phyloP scores from a whole-genome alignment of 2,329 filamentous ascomycete genomes.

The Remersonia thermophila region DNA sequence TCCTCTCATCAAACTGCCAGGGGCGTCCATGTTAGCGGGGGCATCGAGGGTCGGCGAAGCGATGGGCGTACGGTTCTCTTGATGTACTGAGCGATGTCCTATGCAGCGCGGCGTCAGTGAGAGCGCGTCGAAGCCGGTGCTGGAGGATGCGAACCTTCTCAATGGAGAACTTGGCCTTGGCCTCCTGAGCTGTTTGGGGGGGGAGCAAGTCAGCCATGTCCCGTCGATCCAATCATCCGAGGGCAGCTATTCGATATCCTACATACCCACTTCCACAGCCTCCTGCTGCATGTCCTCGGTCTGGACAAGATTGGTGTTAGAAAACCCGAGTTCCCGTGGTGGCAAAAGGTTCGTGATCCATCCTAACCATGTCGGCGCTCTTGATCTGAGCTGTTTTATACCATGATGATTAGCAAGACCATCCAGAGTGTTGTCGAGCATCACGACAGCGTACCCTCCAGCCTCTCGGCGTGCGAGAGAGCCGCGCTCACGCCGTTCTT shows the following conservation, averaged over 20 bases:
- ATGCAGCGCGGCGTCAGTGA: neutral
- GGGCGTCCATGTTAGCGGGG: constrained; percentile 9
- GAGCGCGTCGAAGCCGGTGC: neutral
- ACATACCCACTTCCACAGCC: constrained; percentile 87
- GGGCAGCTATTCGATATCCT: neutral
- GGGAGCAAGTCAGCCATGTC: constrained; percentile 7
- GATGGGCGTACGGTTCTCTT: constrained; percentile 63
- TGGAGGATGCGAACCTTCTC: constrained; percentile 38
- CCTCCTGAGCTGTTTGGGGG: constrained; percentile 46
- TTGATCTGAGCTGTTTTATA: constrained; percentile 94
- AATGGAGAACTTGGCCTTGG: constrained; percentile 50
- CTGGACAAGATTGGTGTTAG: too few species aligned
- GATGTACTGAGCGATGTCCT: constrained; percentile 94
- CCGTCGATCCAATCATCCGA: too few species aligned
- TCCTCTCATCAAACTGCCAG: constrained; percentile 80
- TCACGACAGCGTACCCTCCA: constrained; percentile 47
- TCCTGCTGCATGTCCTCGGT: constrained; percentile 96
- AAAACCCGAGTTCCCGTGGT: too few species aligned
- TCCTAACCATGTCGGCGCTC: constrained; percentile 98
- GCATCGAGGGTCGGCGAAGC: neutral
- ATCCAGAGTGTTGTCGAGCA: too few species aligned
- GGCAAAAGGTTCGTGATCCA: too few species aligned
- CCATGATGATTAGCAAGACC: too few species aligned
- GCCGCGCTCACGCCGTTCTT: constrained; percentile 19
- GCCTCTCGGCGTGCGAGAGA: constrained; percentile 53